Percentiles rank a stretch among this genome's conserved stretches.
phyloP scores from a whole-genome alignment of 305 asterid genomes.

The Fraxinus latifolia region DNA sequence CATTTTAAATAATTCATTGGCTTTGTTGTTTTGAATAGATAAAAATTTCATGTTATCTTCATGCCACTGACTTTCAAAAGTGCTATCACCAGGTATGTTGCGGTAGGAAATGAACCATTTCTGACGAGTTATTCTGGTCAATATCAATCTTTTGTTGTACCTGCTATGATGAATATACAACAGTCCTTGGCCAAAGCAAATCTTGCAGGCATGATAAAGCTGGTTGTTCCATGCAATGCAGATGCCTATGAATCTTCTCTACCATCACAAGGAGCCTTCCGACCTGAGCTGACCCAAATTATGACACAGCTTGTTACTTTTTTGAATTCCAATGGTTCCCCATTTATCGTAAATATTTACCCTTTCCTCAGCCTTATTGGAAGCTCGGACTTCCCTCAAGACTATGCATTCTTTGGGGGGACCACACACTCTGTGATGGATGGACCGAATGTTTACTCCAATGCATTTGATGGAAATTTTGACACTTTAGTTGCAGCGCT shows the following conservation, averaged over 20 bases:
- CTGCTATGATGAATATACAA: conserved; percentile 64
- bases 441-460: conserved; percentile 68
- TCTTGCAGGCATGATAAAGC: conserved; percentile 67
- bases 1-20: not conserved
- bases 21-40: not conserved
- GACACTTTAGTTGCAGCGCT: conserved; percentile 84
- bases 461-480: conserved; percentile 86
- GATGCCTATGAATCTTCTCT: conserved; percentile 85
- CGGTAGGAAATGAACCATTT: conserved; percentile 93
- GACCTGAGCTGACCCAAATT: conserved; percentile 69
- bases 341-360: conserved; percentile 83
- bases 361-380: conserved; percentile 84
- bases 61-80: conserved; percentile 15
- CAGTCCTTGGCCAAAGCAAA: conserved; percentile 66
- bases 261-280: conserved; percentile 89
- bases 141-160: conserved; percentile 69
- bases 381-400: conserved; percentile 85
- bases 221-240: conserved; percentile 94
- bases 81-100: conserved; percentile 59
- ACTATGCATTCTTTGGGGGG: conserved; percentile 86
- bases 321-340: conserved; percentile 78
- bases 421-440: conserved; percentile 70
- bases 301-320: conserved; percentile 76
- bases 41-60: not conserved
- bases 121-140: conserved; percentile 72